Conservation (phyloP, 768 basidiomycete species). For the Clitopilus hobsonii region DNA sequence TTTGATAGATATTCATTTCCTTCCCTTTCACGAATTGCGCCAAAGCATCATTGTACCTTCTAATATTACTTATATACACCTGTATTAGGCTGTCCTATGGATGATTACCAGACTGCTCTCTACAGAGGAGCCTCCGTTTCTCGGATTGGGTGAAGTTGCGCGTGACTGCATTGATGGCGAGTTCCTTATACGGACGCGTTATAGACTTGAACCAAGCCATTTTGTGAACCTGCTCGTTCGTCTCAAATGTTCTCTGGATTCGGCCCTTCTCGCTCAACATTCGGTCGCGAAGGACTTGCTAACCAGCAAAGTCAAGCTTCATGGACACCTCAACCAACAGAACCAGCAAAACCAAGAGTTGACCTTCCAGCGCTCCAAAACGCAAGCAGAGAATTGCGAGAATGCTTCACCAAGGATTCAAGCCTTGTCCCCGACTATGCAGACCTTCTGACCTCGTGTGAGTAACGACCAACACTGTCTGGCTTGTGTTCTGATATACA, state of each 20-base stretch:
- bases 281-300: conserved; percentile 2
- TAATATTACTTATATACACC: neutral
- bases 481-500: conserved; percentile 5
- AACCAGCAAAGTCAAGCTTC: neutral
- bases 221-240: neutral
- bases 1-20: neutral
- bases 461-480: conserved; percentile 17
- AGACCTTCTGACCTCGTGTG: conserved; percentile 61
- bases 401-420: conserved; percentile 67
- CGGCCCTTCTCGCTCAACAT: conserved; percentile 13
- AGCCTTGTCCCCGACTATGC: conserved; percentile 73
- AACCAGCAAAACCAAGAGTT: conserved; percentile 21
- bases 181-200: conserved; percentile 7
- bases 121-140: neutral
- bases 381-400: conserved; percentile 64
- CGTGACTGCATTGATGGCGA: neutral
- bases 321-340: conserved; percentile 22
- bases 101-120: neutral
- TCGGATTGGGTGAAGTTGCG: neutral
- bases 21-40: neutral
- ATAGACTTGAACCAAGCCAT: neutral
- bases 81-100: neutral
- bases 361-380: conserved; percentile 61
- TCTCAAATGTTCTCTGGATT: conserved; percentile 16
- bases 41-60: neutral